These are phyloP conservation scores for Lycium ferocissimum DNA, from an alignment of 257 asterid genomes.

Conservation along the genomic window DNA sequence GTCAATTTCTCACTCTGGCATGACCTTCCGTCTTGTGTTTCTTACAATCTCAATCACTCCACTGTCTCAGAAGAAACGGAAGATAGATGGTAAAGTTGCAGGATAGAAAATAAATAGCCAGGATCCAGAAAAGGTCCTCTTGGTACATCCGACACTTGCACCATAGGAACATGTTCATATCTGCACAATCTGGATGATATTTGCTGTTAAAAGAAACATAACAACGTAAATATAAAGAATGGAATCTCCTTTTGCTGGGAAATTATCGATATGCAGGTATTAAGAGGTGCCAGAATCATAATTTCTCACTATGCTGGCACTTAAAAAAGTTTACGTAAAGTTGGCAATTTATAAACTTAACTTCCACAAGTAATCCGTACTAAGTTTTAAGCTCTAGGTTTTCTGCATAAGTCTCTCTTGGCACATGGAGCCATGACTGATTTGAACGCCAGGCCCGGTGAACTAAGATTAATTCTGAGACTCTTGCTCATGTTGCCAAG, in stretches of 20 bases:
- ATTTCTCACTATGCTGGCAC: constrained; percentile 5
- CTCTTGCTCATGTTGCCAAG: constrained; percentile 16
- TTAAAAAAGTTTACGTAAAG: neutral
- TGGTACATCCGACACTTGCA: neutral
- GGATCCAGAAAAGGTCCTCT: constrained; percentile 19
- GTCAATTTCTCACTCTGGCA: neutral
- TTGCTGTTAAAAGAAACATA: neutral
- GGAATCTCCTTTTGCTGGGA: neutral
- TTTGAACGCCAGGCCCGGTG: neutral
- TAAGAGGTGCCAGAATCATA: constrained; percentile 9
- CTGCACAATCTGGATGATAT: neutral
- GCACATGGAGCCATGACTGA: neutral
- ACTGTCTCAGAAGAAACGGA: neutral
- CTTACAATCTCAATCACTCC: neutral
- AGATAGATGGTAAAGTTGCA: neutral
- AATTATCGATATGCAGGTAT: constrained; percentile 21
- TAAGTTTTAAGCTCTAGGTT: neutral
- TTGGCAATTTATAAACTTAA: neutral
- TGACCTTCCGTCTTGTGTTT: neutral
- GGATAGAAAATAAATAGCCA: constrained; percentile 1
- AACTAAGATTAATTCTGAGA: constrained; percentile 9
- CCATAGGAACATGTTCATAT: neutral
- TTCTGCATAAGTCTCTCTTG: neutral
- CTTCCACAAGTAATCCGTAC: neutral
- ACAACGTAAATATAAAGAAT: neutral